A percentile compares a stretch with the other conserved stretches of the same genome.
Conservation (phyloP, 768 basidiomycete species). For the Roridomyces roridus region DNA sequence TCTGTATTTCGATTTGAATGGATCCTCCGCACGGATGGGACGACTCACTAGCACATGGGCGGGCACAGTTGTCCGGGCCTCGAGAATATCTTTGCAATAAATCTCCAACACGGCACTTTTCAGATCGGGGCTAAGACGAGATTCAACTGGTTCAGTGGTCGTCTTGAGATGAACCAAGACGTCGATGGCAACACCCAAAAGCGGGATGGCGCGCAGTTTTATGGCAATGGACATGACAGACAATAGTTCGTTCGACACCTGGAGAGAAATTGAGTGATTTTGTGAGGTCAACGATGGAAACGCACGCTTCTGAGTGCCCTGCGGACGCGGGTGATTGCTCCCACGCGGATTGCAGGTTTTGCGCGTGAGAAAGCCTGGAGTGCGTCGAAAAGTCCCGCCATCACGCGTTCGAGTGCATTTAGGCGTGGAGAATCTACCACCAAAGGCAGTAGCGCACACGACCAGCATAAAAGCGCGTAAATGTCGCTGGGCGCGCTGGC, state of each 20-base stretch:
- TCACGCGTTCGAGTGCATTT: constrained; percentile 17
- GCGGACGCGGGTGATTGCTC: constrained; percentile 23
- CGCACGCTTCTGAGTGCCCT: constrained; percentile 25
- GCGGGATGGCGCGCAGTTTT: constrained; percentile 35
- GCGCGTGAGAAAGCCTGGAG: constrained; percentile 19
- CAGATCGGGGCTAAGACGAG: not conserved
- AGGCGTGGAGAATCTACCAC: constrained; percentile 12
- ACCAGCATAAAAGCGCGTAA: constrained; percentile 25
- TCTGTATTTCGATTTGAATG: not conserved
- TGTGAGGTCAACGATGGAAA: constrained; percentile 36
- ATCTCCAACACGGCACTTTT: constrained; percentile 65
- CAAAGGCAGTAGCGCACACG: constrained; percentile 21
- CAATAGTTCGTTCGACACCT: constrained; percentile 52
- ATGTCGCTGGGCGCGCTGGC: constrained; percentile 25
- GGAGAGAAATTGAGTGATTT: not conserved
- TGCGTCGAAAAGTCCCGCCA: constrained; percentile 22
- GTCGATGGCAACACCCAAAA: constrained; percentile 74
- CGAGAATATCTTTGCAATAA: constrained; percentile 67
- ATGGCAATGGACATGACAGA: constrained; percentile 33
- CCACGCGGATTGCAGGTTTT: constrained; percentile 22
- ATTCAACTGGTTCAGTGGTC: constrained; percentile 57
- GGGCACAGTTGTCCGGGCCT: constrained; percentile 69
- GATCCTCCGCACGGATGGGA: not conserved
- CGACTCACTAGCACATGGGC: constrained; percentile 64
- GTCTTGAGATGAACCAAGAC: constrained; percentile 73